Evolutionary conservation across 2,329 filamentous ascomycete species (phyloP), one percentile per base, ranked within the genome.

Genomic region (Knufia petricola): DNA sequence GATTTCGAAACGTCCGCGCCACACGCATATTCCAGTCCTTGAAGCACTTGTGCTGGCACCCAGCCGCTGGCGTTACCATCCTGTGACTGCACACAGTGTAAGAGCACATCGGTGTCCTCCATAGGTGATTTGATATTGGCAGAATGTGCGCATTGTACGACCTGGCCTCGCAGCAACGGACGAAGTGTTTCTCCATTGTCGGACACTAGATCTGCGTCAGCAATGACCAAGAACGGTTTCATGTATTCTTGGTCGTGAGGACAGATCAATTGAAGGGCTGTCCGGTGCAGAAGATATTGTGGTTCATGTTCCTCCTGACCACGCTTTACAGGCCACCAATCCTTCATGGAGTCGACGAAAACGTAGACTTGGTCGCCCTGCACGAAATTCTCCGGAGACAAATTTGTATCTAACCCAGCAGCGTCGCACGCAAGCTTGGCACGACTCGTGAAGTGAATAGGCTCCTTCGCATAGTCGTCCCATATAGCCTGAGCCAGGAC

Each of bases 101-200:
- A 39, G 8, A 38, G 32, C 10, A 20, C 12, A 21, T 21, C 31
- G 13, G 20, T 15, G 15, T 34, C 42, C 15, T 19, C n/a, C 19
- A 9, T 19, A 15, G 19, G 28, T 20, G 42, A 36, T 8, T 8
- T 13, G 3, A n/a, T 10, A 9, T 45, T 45, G 26, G 24, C 20
- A 10, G 43, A 36, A 37, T 46, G 43, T n/a, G 43, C 43, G 21
- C 19, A 46, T 28, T 15, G 12, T 15, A 46, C 43, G 15, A 38
- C 8, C n/a, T 19, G 10, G n/a, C 41, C 41, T 2, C 10, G 15
- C 4, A n/a, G n/a, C 4, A 26, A n/a, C 17, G 15, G 13, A 32
- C 9, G 21, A 8, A 44, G 10, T 10, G 12, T 9, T 23, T 15
- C 31, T 20, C 28, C 43, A 13, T 23, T 10, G 20, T 30, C 43